Evolutionary conservation across 1,284 basidiomycete species (phyloP).

Genomic region (Rhodofomes roseus): DNA sequence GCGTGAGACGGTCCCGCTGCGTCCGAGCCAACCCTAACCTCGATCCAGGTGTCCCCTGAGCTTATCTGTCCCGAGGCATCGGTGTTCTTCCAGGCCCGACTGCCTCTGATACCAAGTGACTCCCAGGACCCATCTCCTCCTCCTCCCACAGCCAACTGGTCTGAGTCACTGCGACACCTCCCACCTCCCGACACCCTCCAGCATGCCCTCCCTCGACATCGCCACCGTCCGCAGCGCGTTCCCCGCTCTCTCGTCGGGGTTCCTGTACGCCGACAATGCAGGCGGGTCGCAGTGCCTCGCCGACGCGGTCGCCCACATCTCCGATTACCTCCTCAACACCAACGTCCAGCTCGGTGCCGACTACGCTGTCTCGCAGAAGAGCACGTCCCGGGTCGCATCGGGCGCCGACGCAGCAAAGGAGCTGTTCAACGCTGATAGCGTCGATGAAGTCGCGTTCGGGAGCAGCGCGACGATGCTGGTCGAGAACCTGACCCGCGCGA

Average conservation of each 20-base stretch:
- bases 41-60: no score
- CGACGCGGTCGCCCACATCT: slow-evolving; percentile 53
- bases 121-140: no score
- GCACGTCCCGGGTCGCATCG: slow-evolving; percentile 49
- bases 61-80: no score
- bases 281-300: slow-evolving; percentile 68
- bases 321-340: slow-evolving; percentile 64
- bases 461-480: slow-evolving; percentile 65
- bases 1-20: no score
- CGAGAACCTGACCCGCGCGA: slow-evolving; percentile 59
- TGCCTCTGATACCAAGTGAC: no score
- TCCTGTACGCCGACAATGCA: slow-evolving; percentile 75
- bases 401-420: slow-evolving; percentile 51
- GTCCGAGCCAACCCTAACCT: no score
- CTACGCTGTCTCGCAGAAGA: slow-evolving; percentile 54
- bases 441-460: slow-evolving; percentile 64
- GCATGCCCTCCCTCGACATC: slow-evolving; percentile 40
- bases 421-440: slow-evolving; percentile 59
- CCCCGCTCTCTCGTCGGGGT: slow-evolving; percentile 57
- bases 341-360: slow-evolving; percentile 73
- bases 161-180: no score
- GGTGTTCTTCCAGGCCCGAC: no score
- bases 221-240: slow-evolving; percentile 54
- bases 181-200: background rate
- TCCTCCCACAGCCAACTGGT: no score